phyloP scores from a whole-genome alignment of 306 rosid genomes.

The Prunus campanulata region DNA sequence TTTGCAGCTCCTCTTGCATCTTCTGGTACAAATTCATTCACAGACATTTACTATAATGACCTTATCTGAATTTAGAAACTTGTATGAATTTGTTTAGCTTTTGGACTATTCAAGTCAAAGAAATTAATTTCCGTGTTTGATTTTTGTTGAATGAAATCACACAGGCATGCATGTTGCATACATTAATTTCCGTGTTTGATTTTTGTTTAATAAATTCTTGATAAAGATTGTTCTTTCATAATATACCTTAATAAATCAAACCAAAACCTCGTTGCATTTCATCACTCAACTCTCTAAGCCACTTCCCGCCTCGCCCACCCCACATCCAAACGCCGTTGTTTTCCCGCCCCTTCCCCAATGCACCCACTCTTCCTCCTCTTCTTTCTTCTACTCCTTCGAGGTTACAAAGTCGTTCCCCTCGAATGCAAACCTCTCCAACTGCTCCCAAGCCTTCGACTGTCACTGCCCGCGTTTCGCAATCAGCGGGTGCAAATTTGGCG shows the following conservation, averaged over 20 bases:
- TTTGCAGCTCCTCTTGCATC: too few relatives aligned
- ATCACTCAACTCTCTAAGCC: background rate
- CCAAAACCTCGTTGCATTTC: background rate
- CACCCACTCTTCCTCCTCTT: constrained; percentile 5
- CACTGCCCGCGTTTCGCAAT: constrained; percentile 24
- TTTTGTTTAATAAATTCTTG: too few relatives aligned
- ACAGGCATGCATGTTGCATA: background rate
- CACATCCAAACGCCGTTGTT: constrained; percentile 9
- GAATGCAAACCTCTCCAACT: constrained; percentile 25
- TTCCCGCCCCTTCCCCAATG: constrained; percentile 24
- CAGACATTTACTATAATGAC: background rate
- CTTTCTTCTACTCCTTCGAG: constrained; percentile 19
- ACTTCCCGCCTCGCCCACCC: constrained; percentile 1
- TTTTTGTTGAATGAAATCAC: background rate
- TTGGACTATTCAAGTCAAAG: background rate
- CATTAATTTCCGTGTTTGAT: too few relatives aligned
- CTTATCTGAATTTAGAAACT: background rate
- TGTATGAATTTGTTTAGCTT: too few relatives aligned
- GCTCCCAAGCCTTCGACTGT: constrained; percentile 52
- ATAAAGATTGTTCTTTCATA: too few relatives aligned
- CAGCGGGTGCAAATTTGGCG: constrained; percentile 19
- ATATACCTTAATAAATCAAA: too few relatives aligned
- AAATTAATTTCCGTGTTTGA: background rate
- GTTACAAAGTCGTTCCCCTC: constrained; percentile 34
- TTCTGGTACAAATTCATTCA: too few relatives aligned